Conservation (phyloP, 306 rosid genomes). For the Rosa rugosa region DNA sequence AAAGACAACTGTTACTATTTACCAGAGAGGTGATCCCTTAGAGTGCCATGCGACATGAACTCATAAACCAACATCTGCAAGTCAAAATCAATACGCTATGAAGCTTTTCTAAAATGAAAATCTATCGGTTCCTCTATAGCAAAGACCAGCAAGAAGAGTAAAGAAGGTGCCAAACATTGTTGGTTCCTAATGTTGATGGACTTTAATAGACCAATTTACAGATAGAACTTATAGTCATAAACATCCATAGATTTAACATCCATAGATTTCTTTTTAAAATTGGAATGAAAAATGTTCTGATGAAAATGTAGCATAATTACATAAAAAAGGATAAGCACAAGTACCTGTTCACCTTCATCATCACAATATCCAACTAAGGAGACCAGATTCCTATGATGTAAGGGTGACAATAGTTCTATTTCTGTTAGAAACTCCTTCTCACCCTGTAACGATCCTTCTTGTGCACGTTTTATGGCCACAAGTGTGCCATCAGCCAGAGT, state of each 20-base stretch:
- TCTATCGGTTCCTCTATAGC: background rate
- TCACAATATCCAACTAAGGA: constrained; percentile 79
- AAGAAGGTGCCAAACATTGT: background rate
- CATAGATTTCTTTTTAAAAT: background rate
- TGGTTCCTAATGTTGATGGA: background rate
- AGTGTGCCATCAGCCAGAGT: constrained; percentile 52
- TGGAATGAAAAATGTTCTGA: background rate
- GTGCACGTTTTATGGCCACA: constrained; percentile 91
- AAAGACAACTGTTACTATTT: constrained; percentile 25
- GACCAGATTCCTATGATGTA: constrained; percentile 87
- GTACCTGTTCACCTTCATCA: constrained; percentile 81
- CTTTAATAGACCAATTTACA: background rate
- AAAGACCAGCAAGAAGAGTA: background rate
- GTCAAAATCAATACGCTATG: constrained; percentile 17
- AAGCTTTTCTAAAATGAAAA: constrained; percentile 22
- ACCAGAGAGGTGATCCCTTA: constrained; percentile 95
- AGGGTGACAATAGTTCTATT: constrained; percentile 70
- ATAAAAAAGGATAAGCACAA: background rate
- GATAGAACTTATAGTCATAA: background rate
- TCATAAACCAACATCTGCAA: constrained; percentile 96
- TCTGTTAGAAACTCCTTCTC: constrained; percentile 87
- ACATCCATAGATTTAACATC: background rate
- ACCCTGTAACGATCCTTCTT: constrained; percentile 76
- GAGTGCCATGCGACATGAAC: constrained; percentile 83
- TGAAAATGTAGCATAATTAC: background rate